A percentile compares a stretch with the other conserved stretches of the same genome.
Conservation (phyloP, 352 stramenopile species). For the Phytophthora multivora region DNA sequence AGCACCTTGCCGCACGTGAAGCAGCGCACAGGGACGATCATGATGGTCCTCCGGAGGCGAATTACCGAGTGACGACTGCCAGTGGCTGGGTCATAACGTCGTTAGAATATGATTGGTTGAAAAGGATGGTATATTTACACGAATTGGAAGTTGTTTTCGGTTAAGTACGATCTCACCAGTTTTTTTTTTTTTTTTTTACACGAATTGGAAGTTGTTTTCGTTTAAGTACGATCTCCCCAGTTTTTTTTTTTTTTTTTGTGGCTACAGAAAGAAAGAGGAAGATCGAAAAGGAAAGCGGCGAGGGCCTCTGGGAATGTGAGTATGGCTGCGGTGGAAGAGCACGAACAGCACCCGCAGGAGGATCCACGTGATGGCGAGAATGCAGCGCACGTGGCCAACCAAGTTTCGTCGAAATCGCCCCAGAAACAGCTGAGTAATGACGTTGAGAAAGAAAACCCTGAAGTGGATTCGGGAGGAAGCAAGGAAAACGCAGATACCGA, state of each 20-base stretch:
- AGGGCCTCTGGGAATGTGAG: constrained; percentile 17
- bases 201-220: constrained; percentile 4
- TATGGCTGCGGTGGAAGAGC: constrained; percentile 26
- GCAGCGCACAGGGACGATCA: constrained; percentile 99
- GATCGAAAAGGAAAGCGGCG: constrained; percentile 1
- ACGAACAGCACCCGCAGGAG: constrained; percentile 9
- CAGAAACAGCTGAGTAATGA: constrained; percentile 11
- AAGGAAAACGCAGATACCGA: background rate
- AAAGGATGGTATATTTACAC: background rate
- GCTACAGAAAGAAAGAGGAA: constrained; percentile 20
- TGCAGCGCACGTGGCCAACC: constrained; percentile 8
- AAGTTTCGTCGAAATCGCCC: constrained; percentile 15
- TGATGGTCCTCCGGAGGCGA: constrained; percentile 34
- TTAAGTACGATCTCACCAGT: constrained; percentile 16
- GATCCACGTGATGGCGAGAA: constrained; percentile 11
- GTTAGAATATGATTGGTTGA: background rate
- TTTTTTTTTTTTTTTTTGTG: background rate
- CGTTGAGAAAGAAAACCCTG: constrained; percentile 4
- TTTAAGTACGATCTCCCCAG: constrained; percentile 28
- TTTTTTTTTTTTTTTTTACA: background rate
- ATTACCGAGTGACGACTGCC: constrained; percentile 24
- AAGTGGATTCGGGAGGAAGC: constrained; percentile 11
- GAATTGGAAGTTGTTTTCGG: background rate
- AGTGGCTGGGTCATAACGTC: constrained; percentile 7
- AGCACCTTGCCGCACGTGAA: constrained; percentile 99